A percentile compares a stretch with the other conserved stretches of the same genome.
Evolutionary conservation across 805 yeast species (phyloP).

Genomic region (Metschnikowia corniflorae): DNA sequence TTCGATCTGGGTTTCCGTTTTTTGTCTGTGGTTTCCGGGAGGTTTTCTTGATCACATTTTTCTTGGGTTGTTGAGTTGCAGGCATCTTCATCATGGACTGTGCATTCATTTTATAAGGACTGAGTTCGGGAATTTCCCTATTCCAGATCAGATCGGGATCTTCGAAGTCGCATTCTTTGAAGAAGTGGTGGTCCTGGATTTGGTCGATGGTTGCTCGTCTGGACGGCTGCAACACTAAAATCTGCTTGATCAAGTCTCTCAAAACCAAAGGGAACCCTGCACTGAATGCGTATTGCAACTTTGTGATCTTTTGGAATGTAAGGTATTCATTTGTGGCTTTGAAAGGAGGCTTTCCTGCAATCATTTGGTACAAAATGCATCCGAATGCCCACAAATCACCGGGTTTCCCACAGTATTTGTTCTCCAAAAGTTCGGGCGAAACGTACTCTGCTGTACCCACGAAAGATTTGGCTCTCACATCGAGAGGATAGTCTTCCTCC

Average conservation of each 20-base stretch:
- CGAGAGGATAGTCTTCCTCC: conserved; percentile 53
- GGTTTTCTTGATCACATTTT: conserved; percentile 4
- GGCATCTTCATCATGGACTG: conserved; percentile 78
- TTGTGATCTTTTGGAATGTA: conserved; percentile 78
- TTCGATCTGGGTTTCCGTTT: conserved; percentile 4
- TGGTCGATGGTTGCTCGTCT: conserved; percentile 54
- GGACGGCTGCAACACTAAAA: conserved; percentile 70
- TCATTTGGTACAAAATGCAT: conserved; percentile 58
- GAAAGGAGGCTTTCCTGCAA: conserved; percentile 72
- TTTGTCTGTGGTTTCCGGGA: conserved; percentile 2
- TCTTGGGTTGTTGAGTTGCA: conserved; percentile 14
- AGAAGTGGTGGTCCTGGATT: conserved; percentile 71
- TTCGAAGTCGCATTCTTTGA: conserved; percentile 61
- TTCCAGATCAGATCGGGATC: conserved; percentile 70
- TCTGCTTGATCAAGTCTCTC: conserved; percentile 60
- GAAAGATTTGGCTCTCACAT: conserved; percentile 71
- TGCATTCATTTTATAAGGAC: conserved; percentile 72
- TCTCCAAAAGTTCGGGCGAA: conserved; percentile 74
- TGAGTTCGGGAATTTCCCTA: conserved; percentile 57
- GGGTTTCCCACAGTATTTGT: conserved; percentile 61
- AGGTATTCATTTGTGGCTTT: conserved; percentile 79
- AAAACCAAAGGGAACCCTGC: conserved; percentile 57
- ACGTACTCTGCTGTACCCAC: conserved; percentile 87
- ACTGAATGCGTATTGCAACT: conserved; percentile 69
- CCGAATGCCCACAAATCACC: conserved; percentile 64